Evolutionary conservation across 2,329 filamentous ascomycete genomes (phyloP).

Genomic region (Apiospora phragmitis): DNA sequence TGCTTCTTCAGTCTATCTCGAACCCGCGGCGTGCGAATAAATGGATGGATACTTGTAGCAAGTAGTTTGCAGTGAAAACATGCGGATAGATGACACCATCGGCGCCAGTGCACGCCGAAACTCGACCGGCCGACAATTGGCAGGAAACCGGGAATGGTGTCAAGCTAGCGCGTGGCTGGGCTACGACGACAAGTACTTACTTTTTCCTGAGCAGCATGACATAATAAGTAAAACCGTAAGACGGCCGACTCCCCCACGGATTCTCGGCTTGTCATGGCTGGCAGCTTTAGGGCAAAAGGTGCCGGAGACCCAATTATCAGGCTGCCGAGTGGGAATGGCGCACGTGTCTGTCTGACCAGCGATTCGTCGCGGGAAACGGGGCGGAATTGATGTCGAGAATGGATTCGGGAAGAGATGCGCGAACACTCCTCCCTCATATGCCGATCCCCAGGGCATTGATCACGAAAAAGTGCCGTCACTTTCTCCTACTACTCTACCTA

Average conservation of each 20-base stretch:
- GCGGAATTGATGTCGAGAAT: neutral
- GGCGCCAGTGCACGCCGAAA: constrained; percentile 7
- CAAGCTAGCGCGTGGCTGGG: neutral
- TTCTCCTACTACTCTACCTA: neutral
- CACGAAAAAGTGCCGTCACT: neutral
- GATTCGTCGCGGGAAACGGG: constrained; percentile 1
- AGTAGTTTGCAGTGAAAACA: neutral
- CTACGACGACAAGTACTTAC: neutral
- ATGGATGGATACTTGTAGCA: neutral
- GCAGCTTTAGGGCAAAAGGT: neutral
- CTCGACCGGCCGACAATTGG: neutral
- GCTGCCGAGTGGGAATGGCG: neutral
- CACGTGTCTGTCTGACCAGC: neutral
- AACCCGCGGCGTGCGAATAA: neutral
- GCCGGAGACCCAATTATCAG: constrained; percentile 7
- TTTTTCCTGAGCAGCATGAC: neutral
- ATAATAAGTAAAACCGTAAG: constrained; percentile 6
- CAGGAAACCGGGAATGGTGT: neutral
- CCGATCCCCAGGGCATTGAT: neutral
- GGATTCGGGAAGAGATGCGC: too few species aligned
- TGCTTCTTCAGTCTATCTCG: neutral
- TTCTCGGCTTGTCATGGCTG: constrained; percentile 3
- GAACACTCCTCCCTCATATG: neutral
- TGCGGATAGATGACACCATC: neutral
- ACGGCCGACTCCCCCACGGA: constrained; percentile 2